Base-by-base conservation (phyloP, 2,329 filamentous ascomycete genomes). In the Colletotrichum navitas region DNA sequence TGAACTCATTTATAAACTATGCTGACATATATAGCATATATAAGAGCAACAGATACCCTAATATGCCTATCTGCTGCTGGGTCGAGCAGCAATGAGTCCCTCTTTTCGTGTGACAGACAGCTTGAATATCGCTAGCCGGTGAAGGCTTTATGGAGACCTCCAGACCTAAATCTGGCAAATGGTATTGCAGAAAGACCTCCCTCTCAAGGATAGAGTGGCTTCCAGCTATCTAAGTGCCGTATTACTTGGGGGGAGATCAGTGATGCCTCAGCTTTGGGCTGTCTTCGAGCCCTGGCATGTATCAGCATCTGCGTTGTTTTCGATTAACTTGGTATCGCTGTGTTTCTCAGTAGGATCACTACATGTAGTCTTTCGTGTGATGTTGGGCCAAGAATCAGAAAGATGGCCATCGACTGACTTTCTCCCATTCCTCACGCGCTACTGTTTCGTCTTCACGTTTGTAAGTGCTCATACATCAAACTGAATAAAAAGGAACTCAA, bases 161-260 rank as follows among this genome's bases (percentile, higher is more conserved):
- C 21, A 12, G 45, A 24, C n/a, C 10, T 21, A 49, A 12, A 24
- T 24, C 16, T 43, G 41, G 8, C 41, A 21, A 43, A 43, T 6
- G 12, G 16, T 1, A 12, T 3, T 16, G 12, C 11, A 26, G 24
- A 2, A 26, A 26, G n/a, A 26, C 11, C 1, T 26, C 6, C 1
- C 2, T 51, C 24, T 51, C n/a, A 51, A 26, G 47, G 5, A 26
- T 6, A 51, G 11, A 51, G n/a, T 24, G n/a, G n/a, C 45, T n/a
- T 39, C 2, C 12, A 39, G 11, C 5, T 14, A 39, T 1, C 36
- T 5, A 45, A 49, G 1, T 49, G 4, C 45, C 45, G 14, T 24
- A 11, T 5, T 14, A 5, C 0, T 11, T 36, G 34, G 7, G 7
- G 8, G 10, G 2, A 24, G 12, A 0, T 2, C n/a, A 12, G 3